These are phyloP conservation scores for Colletotrichum camelliae DNA, from an alignment of 2,329 filamentous ascomycete genomes.

Conservation along the genomic window DNA sequence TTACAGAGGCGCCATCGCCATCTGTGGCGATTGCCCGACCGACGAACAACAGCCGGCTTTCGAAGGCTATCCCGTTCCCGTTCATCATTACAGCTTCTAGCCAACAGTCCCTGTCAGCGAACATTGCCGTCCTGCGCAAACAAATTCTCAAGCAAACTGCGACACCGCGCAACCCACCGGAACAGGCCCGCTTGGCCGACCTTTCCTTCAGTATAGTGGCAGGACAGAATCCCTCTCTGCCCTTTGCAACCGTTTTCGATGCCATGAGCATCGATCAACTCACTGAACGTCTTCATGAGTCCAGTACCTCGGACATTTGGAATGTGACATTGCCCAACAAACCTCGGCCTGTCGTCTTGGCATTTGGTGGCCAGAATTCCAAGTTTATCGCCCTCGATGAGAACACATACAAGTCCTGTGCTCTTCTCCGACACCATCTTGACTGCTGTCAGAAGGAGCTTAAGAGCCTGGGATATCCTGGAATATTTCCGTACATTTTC, in stretches of 20 bases:
- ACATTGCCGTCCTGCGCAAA: background rate
- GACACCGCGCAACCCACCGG: background rate
- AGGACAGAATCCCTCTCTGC: background rate
- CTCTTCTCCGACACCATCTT: constrained; percentile 30
- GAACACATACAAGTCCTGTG: constrained; percentile 25
- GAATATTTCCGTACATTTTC: constrained; percentile 36
- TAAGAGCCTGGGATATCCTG: constrained; percentile 29
- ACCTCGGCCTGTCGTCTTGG: constrained; percentile 33
- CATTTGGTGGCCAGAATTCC: constrained; percentile 42
- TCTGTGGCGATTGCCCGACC: background rate
- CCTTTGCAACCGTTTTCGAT: background rate
- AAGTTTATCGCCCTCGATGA: background rate
- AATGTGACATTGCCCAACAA: constrained; percentile 8
- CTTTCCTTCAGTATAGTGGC: background rate
- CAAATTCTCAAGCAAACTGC: background rate
- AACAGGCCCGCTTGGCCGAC: background rate
- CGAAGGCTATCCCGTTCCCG: background rate
- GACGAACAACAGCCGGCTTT: background rate
- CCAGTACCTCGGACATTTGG: background rate
- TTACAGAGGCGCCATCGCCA: constrained; percentile 13
- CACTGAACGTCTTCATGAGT: background rate
- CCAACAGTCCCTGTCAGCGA: background rate
- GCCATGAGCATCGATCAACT: background rate
- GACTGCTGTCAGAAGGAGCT: constrained; percentile 36
- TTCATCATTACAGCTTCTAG: background rate